Evolutionary conservation across 164 flowering plant genomes (phyloP).

Genomic region (Saururus chinensis): DNA sequence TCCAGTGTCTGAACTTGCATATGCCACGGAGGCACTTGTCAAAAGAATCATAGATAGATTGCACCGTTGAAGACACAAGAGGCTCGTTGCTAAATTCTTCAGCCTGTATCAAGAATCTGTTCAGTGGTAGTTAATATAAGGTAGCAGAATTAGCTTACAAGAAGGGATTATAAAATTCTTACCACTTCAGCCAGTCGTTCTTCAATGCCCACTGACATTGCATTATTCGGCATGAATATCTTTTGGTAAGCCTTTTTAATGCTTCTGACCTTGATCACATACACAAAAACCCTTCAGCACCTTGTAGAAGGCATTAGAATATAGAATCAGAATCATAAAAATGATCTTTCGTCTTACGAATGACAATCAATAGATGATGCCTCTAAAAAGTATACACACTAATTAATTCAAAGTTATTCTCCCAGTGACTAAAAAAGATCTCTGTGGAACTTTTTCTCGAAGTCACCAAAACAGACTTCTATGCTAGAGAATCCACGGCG

Average conservation of each 20-base stretch:
- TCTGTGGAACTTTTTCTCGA: not conserved
- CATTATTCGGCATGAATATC: slow-evolving; percentile 55
- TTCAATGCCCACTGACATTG: slow-evolving; percentile 37
- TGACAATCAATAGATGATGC: not conserved
- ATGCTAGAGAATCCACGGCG: slow-evolving; percentile 58
- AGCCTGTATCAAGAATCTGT: slow-evolving; percentile 33
- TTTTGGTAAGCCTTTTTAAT: slow-evolving; percentile 64
- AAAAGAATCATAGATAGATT: slow-evolving; percentile 72
- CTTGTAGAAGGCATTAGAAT: not conserved
- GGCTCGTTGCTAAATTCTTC: slow-evolving; percentile 38
- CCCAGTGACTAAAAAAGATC: not conserved
- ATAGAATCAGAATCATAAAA: too few species aligned
- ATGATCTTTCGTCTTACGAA: too few species aligned
- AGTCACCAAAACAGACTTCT: slow-evolving; percentile 42
- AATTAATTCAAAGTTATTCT: not conserved
- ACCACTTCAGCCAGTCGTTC: slow-evolving; percentile 75
- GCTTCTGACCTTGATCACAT: slow-evolving; percentile 51
- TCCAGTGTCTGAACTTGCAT: slow-evolving; percentile 70
- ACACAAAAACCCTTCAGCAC: slow-evolving; percentile 7
- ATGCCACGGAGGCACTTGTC: slow-evolving; percentile 69
- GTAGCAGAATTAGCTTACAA: not conserved
- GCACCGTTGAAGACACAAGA: slow-evolving; percentile 54
- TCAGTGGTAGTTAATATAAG: not conserved
- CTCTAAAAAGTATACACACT: not conserved
- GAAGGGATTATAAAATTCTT: slow-evolving; percentile 5